phyloP scores from a whole-genome alignment of 169 alveolate species.

The Eimeria tenella region DNA sequence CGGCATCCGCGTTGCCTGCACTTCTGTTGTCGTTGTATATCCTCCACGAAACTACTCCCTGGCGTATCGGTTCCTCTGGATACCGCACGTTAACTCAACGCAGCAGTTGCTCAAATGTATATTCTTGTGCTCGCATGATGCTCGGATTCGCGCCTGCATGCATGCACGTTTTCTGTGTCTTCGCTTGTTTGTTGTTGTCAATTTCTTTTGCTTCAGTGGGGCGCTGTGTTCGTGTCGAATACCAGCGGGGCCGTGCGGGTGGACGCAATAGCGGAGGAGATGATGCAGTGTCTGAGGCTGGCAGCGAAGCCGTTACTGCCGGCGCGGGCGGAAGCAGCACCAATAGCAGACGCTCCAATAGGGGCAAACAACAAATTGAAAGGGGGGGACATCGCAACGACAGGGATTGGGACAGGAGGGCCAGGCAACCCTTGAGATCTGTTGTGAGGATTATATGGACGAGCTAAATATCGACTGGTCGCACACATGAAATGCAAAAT shows the following conservation, averaged over 20 bases:
- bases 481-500: no score
- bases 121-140: not conserved
- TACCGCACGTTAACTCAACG: no score
- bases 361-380: slow-evolving; percentile 64
- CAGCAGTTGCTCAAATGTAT: no score
- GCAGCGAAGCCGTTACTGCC: slow-evolving; percentile 48
- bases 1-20: no score
- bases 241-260: slow-evolving; percentile 74
- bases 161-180: no score
- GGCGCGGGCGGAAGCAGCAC: slow-evolving; percentile 50
- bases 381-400: slow-evolving; percentile 41
- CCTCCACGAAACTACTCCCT: not conserved
- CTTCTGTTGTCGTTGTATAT: no score
- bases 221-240: slow-evolving; percentile 78
- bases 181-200: not conserved
- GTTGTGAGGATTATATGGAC: not conserved
- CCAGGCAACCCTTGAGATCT: slow-evolving; percentile 47
- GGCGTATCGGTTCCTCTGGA: not conserved
- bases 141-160: no score
- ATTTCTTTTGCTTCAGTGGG: slow-evolving; percentile 45
- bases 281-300: slow-evolving; percentile 62
- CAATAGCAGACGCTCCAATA: slow-evolving; percentile 38
- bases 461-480: no score
- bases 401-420: slow-evolving; percentile 65
- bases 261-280: slow-evolving; percentile 54